Base-by-base conservation (phyloP, 108 stramenopile genomes). In the Conticribra weissflogii region DNA sequence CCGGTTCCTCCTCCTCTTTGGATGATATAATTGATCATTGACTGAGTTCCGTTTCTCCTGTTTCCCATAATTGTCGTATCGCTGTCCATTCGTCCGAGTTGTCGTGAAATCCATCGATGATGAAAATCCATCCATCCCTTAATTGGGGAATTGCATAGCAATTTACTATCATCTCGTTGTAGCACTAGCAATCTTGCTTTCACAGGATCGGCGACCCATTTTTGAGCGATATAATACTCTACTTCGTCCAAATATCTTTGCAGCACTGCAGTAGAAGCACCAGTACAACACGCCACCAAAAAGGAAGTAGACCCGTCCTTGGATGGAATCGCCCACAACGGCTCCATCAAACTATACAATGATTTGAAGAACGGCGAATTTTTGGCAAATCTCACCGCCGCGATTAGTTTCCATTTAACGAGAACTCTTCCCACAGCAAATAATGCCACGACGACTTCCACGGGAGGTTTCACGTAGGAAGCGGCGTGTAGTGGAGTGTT, bases 401-500 rank as follows among this genome's bases (percentile, higher is more conserved):
- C 4, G 17, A 36, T 66, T 18, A 41, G 27, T 2, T 30, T 53
- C 49, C 54, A 31, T 9, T 51, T 75, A 24, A 46, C 29, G 3
- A 76, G 44, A 31, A 28, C 25, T 2, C 74, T 66, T 30, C 59
- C 74, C 3, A 68, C 30, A 2, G 53, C 66, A 51, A 76, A 76
- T 18, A 76, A 14, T 1, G 56, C 74, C 16, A 46, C 45, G 1
- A 76, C 51, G 24, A 68, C 59, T 34, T 30, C 12, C 3, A 68
- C 21, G 16, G 74, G 74, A 5, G 74, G 74, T 19, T 68, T 53
- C 22, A 67, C 66, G 47, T 61, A 76, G 17, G 53, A 66, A 3
- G 74, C 74, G 15, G 74, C 63, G 14, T 76, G 74, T n/a, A 76
- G 46, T 2, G 74, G 66, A 23, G 74, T 68, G 34, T 76, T 76